Evolutionary conservation across 2,329 filamentous ascomycete species (phyloP).

Genomic region (Atkinsonella texensis): DNA sequence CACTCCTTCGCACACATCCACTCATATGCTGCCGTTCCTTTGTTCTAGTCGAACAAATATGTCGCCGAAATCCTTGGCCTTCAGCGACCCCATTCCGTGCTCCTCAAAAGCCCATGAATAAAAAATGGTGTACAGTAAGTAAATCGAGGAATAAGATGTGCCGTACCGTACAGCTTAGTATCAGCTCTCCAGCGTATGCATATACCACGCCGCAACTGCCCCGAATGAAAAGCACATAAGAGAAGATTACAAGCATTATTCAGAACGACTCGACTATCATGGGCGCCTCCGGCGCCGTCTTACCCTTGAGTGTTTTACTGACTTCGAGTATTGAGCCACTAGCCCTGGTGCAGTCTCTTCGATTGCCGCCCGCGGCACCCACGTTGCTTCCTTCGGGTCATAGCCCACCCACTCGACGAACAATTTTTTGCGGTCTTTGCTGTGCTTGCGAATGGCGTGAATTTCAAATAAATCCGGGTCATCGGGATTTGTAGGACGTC

Average conservation of each 20-base stretch:
- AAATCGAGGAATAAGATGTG: neutral
- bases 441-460: conserved; percentile 21
- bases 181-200: neutral
- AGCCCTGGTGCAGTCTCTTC: conserved; percentile 16
- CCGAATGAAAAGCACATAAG: no score
- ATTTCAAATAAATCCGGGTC: conserved; percentile 21
- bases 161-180: neutral
- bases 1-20: no score
- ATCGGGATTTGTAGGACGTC: conserved; percentile 20
- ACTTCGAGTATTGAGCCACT: conserved; percentile 18
- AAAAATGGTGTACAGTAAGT: neutral
- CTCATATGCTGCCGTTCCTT: no score
- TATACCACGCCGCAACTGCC: neutral
- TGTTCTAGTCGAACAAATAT: neutral
- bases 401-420: conserved; percentile 26
- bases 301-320: neutral
- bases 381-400: conserved; percentile 16
- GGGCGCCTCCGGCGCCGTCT: neutral
- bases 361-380: conserved; percentile 16
- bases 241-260: no score
- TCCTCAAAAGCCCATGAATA: neutral
- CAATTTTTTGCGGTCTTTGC: conserved; percentile 15
- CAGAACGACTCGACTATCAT: neutral
- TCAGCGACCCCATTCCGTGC: neutral
- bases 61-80: neutral